Evolutionary conservation across 768 basidiomycete genomes (phyloP), one percentile per base, ranked within the genome.

Genomic region (Cantharellus anzutake): DNA sequence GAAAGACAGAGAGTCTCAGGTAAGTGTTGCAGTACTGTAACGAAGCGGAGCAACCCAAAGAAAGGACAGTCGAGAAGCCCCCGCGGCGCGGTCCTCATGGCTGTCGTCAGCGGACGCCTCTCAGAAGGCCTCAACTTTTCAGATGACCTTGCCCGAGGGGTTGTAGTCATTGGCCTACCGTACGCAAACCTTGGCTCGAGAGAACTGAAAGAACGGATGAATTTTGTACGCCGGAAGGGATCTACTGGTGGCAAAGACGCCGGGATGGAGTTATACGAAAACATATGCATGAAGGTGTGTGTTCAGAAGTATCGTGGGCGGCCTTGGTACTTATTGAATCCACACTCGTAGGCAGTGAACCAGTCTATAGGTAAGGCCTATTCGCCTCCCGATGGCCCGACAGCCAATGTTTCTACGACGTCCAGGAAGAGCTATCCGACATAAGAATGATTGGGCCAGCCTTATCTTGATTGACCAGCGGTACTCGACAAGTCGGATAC

Each of bases 91-190:
- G 69, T 99, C 42, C 73, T 99, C 3, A 83, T 98, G 59, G 94
- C 96, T 2, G 96, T 98, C 5, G 84, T 98, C 37, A 93, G 93
- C 16, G 94, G 92, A 37, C 98, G 97, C 68, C 77, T 99, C n/a
- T 93, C 90, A 0, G 96, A 99, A 71, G 94, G 93, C 4, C 74
- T 80, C 62, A 80, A 80, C 67, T 79, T 79, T 65, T 66, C 73
- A 0, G 71, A 74, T 67, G 77, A 82, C 55, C 79, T 89, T 14
- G 91, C 92, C 2, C 83, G 92, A 39, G 84, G 82, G 5, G 88
- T 96, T 34, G 74, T 92, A 39, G 78, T 93, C 60, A 76, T 94
- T 53, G 96, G 96, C 2, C 76, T 99, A 2, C 94, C 94, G 0
- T 99, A 91, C 69, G 84, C 94, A 4, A 97, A 94, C 69, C 76